Percentiles rank a stretch among this genome's conserved stretches.
These are phyloP conservation scores for Leccinum uliginosum DNA, from an alignment of 768 basidiomycete species.

Conservation along the genomic window DNA sequence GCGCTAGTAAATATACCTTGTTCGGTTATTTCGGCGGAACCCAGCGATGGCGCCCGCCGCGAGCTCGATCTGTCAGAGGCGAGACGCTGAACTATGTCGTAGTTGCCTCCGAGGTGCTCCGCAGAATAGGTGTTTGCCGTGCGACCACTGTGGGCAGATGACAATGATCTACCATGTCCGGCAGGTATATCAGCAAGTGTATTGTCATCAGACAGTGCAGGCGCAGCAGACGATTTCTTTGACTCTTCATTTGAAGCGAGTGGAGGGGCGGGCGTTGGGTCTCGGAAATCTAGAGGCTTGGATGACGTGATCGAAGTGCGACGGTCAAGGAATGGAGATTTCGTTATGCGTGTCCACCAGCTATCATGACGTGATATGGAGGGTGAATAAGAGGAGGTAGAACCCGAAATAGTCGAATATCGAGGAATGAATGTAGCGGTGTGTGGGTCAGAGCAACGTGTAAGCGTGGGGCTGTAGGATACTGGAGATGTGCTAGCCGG, in stretches of 20 bases:
- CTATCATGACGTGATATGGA: slow-evolving; percentile 63
- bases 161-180: slow-evolving; percentile 33
- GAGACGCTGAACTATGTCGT: slow-evolving; percentile 65
- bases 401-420: slow-evolving; percentile 42
- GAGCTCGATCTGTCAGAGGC: slow-evolving; percentile 28
- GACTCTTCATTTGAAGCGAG: slow-evolving; percentile 55
- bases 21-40: slow-evolving; percentile 22
- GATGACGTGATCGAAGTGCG: slow-evolving; percentile 39
- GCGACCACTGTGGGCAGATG: slow-evolving; percentile 48
- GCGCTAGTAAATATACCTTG: slow-evolving; percentile 9
- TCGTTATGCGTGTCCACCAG: slow-evolving; percentile 77
- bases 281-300: slow-evolving; percentile 55
- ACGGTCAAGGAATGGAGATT: slow-evolving; percentile 62
- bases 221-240: slow-evolving; percentile 13
- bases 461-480: slow-evolving; percentile 19
- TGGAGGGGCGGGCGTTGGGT: slow-evolving; percentile 73
- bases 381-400: slow-evolving; percentile 36
- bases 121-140: slow-evolving; percentile 69
- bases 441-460: slow-evolving; percentile 25
- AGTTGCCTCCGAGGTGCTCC: slow-evolving; percentile 58
- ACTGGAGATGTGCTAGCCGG: slow-evolving; percentile 11
- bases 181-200: slow-evolving; percentile 11
- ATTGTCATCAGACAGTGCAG: slow-evolving; percentile 12
- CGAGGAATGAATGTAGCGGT: slow-evolving; percentile 28
- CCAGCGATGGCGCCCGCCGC: slow-evolving; percentile 21